A percentile compares a stretch with the other conserved stretches of the same genome.
These are phyloP conservation scores for Trichoderma sp. DNA, from an alignment of 2,329 filamentous ascomycete genomes.

Conservation along the genomic window DNA sequence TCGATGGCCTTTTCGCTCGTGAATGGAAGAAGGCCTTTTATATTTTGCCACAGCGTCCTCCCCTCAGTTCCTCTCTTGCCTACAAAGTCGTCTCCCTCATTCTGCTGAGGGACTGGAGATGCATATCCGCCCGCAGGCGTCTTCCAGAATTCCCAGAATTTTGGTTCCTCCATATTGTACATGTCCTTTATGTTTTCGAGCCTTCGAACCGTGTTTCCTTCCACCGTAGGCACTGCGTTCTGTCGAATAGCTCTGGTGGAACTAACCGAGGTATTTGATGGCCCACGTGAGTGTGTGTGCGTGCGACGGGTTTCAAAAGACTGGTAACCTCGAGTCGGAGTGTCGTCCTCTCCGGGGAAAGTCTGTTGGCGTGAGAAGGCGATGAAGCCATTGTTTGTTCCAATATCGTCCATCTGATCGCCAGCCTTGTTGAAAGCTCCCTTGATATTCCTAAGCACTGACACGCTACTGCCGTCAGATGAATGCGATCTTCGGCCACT, in stretches of 20 bases:
- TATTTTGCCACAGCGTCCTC: slow-evolving; percentile 49
- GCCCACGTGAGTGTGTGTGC: slow-evolving; percentile 35
- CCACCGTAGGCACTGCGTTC: background rate
- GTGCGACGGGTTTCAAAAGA: slow-evolving; percentile 33
- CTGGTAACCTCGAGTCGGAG: slow-evolving; percentile 25
- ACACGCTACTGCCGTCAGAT: slow-evolving; percentile 26
- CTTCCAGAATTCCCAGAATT: slow-evolving; percentile 65
- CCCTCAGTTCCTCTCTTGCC: slow-evolving; percentile 36
- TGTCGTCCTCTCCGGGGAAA: slow-evolving; percentile 23
- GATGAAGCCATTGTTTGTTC: slow-evolving; percentile 55
- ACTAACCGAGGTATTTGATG: slow-evolving; percentile 39
- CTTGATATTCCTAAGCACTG: slow-evolving; percentile 46
- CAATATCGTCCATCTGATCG: slow-evolving; percentile 52
- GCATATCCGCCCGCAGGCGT: slow-evolving; percentile 58
- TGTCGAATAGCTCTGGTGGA: slow-evolving; percentile 30
- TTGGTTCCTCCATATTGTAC: slow-evolving; percentile 43
- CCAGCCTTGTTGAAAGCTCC: slow-evolving; percentile 44
- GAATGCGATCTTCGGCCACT: background rate
- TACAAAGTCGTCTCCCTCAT: slow-evolving; percentile 39
- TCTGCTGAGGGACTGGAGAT: slow-evolving; percentile 58
- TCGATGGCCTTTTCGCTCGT: slow-evolving; percentile 42
- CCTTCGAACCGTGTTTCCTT: slow-evolving; percentile 53
- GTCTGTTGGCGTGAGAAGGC: background rate
- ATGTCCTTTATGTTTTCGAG: slow-evolving; percentile 48
- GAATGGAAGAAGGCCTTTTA: slow-evolving; percentile 51